These are phyloP conservation scores for Scheffersomyces parashehatae DNA, from an alignment of 1,139 yeast species.

Conservation along the genomic window DNA sequence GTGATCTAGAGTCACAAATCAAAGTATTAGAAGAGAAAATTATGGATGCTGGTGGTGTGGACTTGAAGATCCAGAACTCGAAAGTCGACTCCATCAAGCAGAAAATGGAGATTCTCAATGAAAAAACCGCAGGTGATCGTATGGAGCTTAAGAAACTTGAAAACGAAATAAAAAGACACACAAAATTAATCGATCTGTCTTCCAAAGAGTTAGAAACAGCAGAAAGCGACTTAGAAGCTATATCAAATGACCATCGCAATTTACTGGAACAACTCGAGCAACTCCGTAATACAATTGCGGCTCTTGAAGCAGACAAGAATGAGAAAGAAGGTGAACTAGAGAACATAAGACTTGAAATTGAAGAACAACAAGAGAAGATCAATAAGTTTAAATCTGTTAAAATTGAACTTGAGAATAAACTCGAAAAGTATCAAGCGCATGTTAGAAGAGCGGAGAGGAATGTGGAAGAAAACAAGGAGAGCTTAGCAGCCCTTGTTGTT, in stretches of 20 bases:
- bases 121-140: conserved; percentile 62
- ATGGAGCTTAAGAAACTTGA: conserved; percentile 64
- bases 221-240: conserved; percentile 29
- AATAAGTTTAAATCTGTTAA: conserved; percentile 68
- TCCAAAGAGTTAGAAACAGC: conserved; percentile 34
- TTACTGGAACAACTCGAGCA: conserved; percentile 35
- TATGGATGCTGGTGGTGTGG: conserved; percentile 91
- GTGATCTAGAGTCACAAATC: conserved; percentile 60
- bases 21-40: conserved; percentile 69
- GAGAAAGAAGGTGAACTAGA: conserved; percentile 38
- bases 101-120: conserved; percentile 60
- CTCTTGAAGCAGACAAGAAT: conserved; percentile 29
- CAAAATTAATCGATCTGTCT: conserved; percentile 46
- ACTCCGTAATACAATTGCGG: conserved; percentile 27
- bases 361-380: conserved; percentile 52
- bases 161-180: conserved; percentile 61
- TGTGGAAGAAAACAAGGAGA: conserved; percentile 36
- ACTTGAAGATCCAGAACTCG: conserved; percentile 75
- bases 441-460: conserved; percentile 44
- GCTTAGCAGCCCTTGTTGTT: conserved; percentile 41
- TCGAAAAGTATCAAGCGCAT: conserved; percentile 56
- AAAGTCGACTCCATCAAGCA: conserved; percentile 78
- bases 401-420: conserved; percentile 63
- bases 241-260: conserved; percentile 31
- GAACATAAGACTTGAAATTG: conserved; percentile 45